Evolutionary conservation across 2,329 filamentous ascomycete genomes (phyloP), one percentile per base, ranked within the genome.

Genomic region (Teratosphaeria viscida): DNA sequence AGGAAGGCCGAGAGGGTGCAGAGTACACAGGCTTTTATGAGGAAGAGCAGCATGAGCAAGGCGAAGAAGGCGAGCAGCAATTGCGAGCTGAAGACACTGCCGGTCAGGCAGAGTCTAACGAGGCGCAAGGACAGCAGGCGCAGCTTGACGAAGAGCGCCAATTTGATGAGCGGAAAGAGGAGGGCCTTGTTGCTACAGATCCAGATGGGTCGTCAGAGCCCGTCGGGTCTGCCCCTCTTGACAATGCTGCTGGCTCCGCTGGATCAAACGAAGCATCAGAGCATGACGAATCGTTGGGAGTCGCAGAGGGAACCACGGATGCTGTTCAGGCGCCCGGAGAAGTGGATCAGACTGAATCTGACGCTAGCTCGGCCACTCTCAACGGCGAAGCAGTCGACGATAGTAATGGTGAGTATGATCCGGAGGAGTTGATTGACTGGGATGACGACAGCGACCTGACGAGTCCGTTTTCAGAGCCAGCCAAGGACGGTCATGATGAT

Each of bases 401-500:
- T 37, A 55, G 56, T 27, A 62, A 61, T 63, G 69, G 68, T 71
- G 64, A 71, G 68, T 68, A 65, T 54, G 32, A 59, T 27, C 27
- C 47, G 54, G 65, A 67, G 16, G 62, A 67, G 12, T 47, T 63
- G 5, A 66, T 69, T 32, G 64, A 67, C 39, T 70, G 60, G 62
- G 62, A 64, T 54, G 63, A 67, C 29, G 64, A 67, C 59, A 61
- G 59, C 57, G 58, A 60, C 57, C 67, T 70, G 63, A 71, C 67
- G 39, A 61, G 56, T 39, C 12, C 56, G 27, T 5, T 56, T 35
- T 60, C 64, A 69, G 68, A 70, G 56, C 56, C 54, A 34, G 60
- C 59, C 27, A 39, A 57, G n/a, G 56, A 26, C 12, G 23, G 54
- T 16, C 58, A 11, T 23, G 29, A 59, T 56, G 58, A 27, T 37